phyloP scores from a whole-genome alignment of 352 stramenopile species.

The Phytophthora europaea region DNA sequence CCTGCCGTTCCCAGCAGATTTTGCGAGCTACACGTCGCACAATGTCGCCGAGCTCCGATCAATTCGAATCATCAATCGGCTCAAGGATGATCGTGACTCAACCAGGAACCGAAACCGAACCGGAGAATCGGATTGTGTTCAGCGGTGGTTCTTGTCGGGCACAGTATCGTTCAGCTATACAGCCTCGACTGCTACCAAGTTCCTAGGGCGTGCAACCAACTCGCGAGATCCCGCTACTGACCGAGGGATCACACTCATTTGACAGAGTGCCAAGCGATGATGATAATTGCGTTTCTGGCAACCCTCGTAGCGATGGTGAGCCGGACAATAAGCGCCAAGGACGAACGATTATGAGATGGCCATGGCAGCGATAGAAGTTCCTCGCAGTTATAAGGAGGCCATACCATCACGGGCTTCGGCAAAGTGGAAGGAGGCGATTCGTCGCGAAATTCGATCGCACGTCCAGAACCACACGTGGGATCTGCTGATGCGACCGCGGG shows the following conservation, averaged over 20 bases:
- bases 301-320: not conserved
- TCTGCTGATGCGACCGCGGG: not conserved
- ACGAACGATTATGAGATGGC: not conserved
- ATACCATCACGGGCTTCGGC: conserved; percentile 13
- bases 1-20: not conserved
- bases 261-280: not conserved
- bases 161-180: not conserved
- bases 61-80: not conserved
- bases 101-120: not conserved
- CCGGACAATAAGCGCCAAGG: not conserved
- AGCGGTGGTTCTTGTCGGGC: not conserved
- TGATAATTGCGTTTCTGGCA: not conserved
- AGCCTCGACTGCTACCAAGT: not conserved
- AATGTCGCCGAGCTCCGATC: not conserved
- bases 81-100: not conserved
- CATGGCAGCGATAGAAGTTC: conserved; percentile 1
- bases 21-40: not conserved
- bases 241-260: not conserved
- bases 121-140: not conserved
- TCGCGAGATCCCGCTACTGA: not conserved
- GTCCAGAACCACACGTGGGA: conserved; percentile 27
- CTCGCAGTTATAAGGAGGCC: conserved; percentile 4
- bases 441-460: conserved; percentile 2
- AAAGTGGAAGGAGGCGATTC: conserved; percentile 27
- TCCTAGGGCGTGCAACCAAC: not conserved